phyloP scores from a whole-genome alignment of 805 yeast species.

The Saccharomycopsis amapae region DNA sequence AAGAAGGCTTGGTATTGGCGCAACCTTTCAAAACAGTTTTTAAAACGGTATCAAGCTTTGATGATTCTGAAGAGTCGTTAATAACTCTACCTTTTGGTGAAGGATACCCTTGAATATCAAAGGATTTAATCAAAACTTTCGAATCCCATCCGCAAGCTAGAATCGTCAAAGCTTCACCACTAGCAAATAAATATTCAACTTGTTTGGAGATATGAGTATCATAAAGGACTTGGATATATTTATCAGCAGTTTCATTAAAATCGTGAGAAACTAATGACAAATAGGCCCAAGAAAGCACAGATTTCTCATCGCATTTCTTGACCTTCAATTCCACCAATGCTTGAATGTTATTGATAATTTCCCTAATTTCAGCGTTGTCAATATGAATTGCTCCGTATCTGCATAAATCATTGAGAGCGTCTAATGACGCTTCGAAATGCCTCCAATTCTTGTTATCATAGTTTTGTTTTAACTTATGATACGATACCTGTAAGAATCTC shows the following conservation, averaged over 20 bases:
- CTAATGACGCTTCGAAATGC: slow-evolving; percentile 13
- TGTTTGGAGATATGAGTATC: slow-evolving; percentile 62
- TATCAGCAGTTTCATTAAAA: slow-evolving; percentile 24
- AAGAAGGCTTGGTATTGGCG: slow-evolving; percentile 59
- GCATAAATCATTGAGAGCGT: slow-evolving; percentile 13
- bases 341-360: slow-evolving; percentile 26
- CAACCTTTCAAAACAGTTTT: slow-evolving; percentile 45
- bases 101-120: slow-evolving; percentile 40
- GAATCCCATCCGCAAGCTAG: slow-evolving; percentile 75
- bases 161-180: slow-evolving; percentile 78
- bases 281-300: slow-evolving; percentile 50
- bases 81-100: not conserved
- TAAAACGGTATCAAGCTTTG: slow-evolving; percentile 32
- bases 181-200: slow-evolving; percentile 64
- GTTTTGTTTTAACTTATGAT: not conserved
- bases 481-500: not conserved
- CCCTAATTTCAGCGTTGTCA: not conserved
- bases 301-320: slow-evolving; percentile 51
- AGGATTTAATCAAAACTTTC: slow-evolving; percentile 38
- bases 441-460: slow-evolving; percentile 15
- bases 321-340: slow-evolving; percentile 34
- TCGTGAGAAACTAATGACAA: slow-evolving; percentile 37
- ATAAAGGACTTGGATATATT: slow-evolving; percentile 25
- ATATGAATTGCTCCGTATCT: slow-evolving; percentile 30
- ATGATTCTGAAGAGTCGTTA: not conserved